phyloP scores from a whole-genome alignment of 306 rosid genomes.

The Quercus parvula region DNA sequence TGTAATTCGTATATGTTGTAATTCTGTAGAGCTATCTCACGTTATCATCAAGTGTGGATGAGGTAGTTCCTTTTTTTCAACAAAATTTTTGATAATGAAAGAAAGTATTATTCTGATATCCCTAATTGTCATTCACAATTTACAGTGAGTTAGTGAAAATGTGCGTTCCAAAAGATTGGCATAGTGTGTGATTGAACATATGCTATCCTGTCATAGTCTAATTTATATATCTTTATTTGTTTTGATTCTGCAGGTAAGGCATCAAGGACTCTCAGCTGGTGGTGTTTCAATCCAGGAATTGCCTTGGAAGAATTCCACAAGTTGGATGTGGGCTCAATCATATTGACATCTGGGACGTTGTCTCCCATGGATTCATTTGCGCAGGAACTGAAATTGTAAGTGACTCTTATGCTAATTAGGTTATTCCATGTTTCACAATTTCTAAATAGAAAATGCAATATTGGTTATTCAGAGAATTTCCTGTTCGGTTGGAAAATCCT shows the following conservation, averaged over 20 bases:
- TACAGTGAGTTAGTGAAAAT: not conserved
- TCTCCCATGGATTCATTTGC: constrained; percentile 96
- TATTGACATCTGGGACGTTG: constrained; percentile 92
- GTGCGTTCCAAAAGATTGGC: not conserved
- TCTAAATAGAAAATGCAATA: constrained; percentile 21
- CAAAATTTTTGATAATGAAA: no score
- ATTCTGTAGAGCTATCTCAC: no score
- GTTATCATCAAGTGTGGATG: no score
- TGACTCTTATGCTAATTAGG: constrained; percentile 12
- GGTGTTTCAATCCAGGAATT: constrained; percentile 99
- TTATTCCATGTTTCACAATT: constrained; percentile 18
- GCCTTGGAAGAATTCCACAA: constrained; percentile 77
- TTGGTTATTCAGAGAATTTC: constrained; percentile 69
- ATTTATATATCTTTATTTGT: constrained; percentile 18
- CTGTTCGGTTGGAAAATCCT: constrained; percentile 85
- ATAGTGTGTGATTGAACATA: constrained; percentile 10
- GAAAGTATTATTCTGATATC: not conserved
- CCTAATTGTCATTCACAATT: not conserved
- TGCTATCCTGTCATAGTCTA: constrained; percentile 19
- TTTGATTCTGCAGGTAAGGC: constrained; percentile 56
- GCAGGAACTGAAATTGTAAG: constrained; percentile 77
- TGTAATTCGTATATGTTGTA: no score
- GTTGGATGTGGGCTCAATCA: constrained; percentile 73
- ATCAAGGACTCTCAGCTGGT: constrained; percentile 92
- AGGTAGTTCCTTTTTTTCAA: no score